Base-by-base conservation (phyloP, 2,329 filamentous ascomycete genomes). In the Calonectria honghensis region DNA sequence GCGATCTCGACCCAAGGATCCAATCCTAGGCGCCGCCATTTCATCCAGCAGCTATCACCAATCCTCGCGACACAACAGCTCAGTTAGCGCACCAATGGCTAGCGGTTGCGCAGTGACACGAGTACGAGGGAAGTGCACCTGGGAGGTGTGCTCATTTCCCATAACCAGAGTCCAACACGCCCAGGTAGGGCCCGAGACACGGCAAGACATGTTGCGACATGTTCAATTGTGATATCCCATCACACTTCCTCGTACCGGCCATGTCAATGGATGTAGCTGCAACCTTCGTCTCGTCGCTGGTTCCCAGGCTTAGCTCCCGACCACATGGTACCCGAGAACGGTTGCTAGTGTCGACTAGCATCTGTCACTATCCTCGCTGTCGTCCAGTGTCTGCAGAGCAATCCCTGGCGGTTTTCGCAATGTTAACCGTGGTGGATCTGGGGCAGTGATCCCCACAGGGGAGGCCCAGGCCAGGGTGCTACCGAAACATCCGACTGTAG, bases 361-460 rank as follows among this genome's bases (percentile, higher is more conserved):
- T 57, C 32, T 63, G 37, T 29, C 57, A 63, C 57, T 20, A 16
- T 37, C 57, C 3, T 6, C 24, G 31, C 57, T 41, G 35, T 37
- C 57, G 29, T 32, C 52, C 52, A 35, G 52, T 57, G 31, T 57
- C 52, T 31, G 27, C 24, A 27, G 35, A 63, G 13, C 35, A 54
- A 54, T 39, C 57, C 57, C 57, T 63, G 37, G 10, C 14, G 7
- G 37, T 41, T 41, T 35, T 63, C 57, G 57, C 4, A 16, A 63
- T 41, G 37, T 41, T 20, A 63, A 41, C 37, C 57, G 57, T 41
- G 27, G 57, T 63, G 57, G 57, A 63, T 63, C 57, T 41, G 57
- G 57, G 37, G 37, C 27, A 63, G 24, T 39, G 35, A 41, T 39
- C 35, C 57, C 32, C 57, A 18, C 24, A 57, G 6, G 11, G 52